These are phyloP conservation scores for Neoboletus magnificus DNA, from an alignment of 768 basidiomycete species.

Conservation along the genomic window DNA sequence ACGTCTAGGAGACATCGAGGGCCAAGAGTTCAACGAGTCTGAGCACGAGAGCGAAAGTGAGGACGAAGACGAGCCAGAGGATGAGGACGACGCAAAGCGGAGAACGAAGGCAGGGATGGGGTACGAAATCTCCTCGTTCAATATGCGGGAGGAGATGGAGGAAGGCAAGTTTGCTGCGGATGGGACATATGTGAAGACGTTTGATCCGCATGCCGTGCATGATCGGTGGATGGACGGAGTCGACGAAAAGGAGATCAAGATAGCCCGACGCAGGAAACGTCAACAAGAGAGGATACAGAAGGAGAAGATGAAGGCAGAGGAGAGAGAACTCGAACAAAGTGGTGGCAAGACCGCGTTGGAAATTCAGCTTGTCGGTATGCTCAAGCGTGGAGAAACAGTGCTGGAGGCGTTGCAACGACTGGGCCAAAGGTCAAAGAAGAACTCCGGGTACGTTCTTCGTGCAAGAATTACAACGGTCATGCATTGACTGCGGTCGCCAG, in stretches of 20 bases:
- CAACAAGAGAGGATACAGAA: conserved; percentile 69
- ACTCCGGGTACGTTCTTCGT: conserved; percentile 20
- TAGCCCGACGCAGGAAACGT: conserved; percentile 71
- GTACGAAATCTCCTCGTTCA: conserved; percentile 90
- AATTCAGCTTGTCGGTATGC: conserved; percentile 62
- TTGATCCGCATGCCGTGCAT: conserved; percentile 88
- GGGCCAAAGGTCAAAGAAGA: conserved; percentile 61
- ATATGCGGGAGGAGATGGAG: conserved; percentile 99
- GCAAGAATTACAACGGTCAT: not conserved
- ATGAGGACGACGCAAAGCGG: conserved; percentile 78
- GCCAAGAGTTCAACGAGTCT: conserved; percentile 73
- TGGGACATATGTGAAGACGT: conserved; percentile 79
- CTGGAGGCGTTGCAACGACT: conserved; percentile 85
- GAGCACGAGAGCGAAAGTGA: conserved; percentile 38
- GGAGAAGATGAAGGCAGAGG: conserved; percentile 69
- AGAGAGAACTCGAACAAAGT: conserved; percentile 64
- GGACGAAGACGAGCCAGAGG: conserved; percentile 45
- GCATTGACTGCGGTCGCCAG: conserved; percentile 9
- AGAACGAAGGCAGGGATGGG: conserved; percentile 88
- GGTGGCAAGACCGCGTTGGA: conserved; percentile 66
- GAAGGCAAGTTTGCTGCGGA: conserved; percentile 97
- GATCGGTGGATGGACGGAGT: conserved; percentile 96
- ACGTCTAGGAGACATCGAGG: conserved; percentile 92
- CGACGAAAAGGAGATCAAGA: conserved; percentile 81
- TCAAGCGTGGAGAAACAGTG: conserved; percentile 90